These are phyloP conservation scores for Arctostaphylos glauca DNA, from an alignment of 148 eudicot genomes.

Conservation along the genomic window DNA sequence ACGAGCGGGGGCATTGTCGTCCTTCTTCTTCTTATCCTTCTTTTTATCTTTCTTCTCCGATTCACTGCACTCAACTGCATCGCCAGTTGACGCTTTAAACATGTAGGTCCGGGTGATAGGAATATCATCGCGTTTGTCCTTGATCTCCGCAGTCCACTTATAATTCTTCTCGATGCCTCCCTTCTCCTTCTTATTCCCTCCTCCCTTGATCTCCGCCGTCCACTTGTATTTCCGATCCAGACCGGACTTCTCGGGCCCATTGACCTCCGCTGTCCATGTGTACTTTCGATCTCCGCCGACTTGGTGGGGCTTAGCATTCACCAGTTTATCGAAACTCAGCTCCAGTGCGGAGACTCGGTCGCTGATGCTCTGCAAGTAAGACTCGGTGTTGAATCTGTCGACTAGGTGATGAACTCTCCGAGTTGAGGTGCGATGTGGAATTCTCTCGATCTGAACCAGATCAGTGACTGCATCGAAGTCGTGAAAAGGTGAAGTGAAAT, in stretches of 20 bases:
- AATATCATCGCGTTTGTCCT: conserved; percentile 45
- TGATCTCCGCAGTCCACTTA: conserved; percentile 70
- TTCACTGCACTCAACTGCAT: conserved; percentile 23
- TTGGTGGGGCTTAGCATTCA: conserved; percentile 18
- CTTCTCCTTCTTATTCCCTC: conserved; percentile 34
- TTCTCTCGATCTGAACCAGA: conserved; percentile 42
- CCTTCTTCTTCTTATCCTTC: conserved; percentile 23
- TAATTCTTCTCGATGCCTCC: conserved; percentile 47
- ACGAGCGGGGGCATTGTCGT: conserved; percentile 31
- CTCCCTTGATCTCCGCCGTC: conserved; percentile 65
- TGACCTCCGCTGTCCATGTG: conserved; percentile 63
- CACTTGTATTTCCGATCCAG: conserved; percentile 46
- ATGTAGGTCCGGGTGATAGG: conserved; percentile 47
- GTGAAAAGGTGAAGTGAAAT: conserved; percentile 2
- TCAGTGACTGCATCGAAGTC: conserved; percentile 40
- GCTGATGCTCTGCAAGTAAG: conserved; percentile 41
- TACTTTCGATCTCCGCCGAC: conserved; percentile 42
- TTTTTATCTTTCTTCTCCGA: conserved; percentile 35
- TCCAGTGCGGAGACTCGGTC: conserved; percentile 76
- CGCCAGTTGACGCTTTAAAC: conserved; percentile 57
- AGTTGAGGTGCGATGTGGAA: conserved; percentile 31
- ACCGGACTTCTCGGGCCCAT: background rate
- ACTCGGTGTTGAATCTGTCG: conserved; percentile 27
- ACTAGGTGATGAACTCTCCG: conserved; percentile 25
- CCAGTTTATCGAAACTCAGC: conserved; percentile 44